Evolutionary conservation across 768 basidiomycete genomes (phyloP), one percentile per base, ranked within the genome.

Genomic region (Auriscalpium microsporum): DNA sequence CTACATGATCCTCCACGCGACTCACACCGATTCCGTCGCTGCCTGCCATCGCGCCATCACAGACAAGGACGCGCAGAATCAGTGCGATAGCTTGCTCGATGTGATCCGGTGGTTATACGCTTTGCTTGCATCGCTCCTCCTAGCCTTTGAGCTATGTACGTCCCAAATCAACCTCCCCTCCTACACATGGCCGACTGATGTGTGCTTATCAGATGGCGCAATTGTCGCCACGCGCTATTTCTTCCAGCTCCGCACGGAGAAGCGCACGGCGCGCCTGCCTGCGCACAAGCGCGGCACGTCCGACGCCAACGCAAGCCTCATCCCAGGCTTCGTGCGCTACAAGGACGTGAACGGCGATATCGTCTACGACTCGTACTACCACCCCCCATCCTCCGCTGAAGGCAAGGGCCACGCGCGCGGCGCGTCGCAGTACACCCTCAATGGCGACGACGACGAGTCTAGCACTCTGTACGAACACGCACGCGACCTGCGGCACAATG

Each of bases 91-190:
- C 13, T 60, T 84, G 35, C 64, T 78, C 17, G 67, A 65, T 49
- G 58, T 79, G 48, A 69, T 78, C 1, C 71, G 71, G 42, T 74
- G 73, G 38, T 67, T 82, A 10, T 80, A 78, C 59, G 69, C 76
- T 50, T 75, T 64, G 28, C 64, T 81, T 37, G 75, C 78, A 0
- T 62, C 67, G 3, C 44, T 71, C 33, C 67, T 85, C 19, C 64
- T 86, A 40, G 48, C 79, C 23, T 63, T 79, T 44, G 83, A 85
- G 63, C 56, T 83, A 17, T 86, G 84, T 85, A 62, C 62, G 84
- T 73, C 11, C 21, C 45, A 10, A 8, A 6, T 28, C 5, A 19
- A 3, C 45, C 36, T 7, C 5, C 2, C 28, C 19, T 45, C 10
- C 19, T 38, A 38, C 45, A 45, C 14, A 23, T 8, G n/a, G 6